Evolutionary conservation across 352 stramenopile species (phyloP).

Genomic region (Globisporangium cylindrosporum): DNA sequence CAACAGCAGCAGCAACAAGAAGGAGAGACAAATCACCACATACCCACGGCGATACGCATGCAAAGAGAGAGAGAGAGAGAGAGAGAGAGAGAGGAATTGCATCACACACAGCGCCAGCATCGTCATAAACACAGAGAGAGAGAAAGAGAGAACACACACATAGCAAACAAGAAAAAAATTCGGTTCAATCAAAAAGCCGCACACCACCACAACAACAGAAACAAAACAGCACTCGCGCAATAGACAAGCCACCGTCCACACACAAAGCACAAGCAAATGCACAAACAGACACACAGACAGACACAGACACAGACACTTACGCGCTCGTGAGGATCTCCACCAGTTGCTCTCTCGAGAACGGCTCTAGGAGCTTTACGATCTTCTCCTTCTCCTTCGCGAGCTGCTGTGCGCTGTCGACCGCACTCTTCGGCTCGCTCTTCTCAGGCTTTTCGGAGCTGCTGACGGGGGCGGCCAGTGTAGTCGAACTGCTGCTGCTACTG

Average conservation of each 20-base stretch:
- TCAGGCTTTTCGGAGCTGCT: background rate
- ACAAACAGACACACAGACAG: background rate
- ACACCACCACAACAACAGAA: background rate
- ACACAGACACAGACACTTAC: constrained; percentile 32
- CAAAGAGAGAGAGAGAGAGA: background rate
- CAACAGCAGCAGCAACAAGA: background rate
- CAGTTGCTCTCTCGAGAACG: constrained; percentile 61
- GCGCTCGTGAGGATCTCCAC: constrained; percentile 62
- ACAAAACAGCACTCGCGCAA: constrained; percentile 7
- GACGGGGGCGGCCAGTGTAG: too few species aligned
- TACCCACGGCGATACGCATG: constrained; percentile 7
- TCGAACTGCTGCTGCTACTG: background rate
- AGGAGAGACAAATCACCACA: background rate
- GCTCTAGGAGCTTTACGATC: constrained; percentile 43
- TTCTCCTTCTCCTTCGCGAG: constrained; percentile 24
- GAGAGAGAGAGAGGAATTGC: constrained; percentile 5
- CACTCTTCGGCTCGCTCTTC: background rate
- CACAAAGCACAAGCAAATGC: constrained; percentile 1
- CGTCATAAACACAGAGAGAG: background rate
- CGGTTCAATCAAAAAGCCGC: constrained; percentile 12
- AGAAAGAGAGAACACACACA: background rate
- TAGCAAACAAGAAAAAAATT: constrained; percentile 2
- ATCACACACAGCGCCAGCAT: constrained; percentile 2
- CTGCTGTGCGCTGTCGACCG: background rate
- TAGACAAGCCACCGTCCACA: constrained; percentile 1